Evolutionary conservation across 140 eudicot species (phyloP).

Genomic region (Erigeron philadelphicus): DNA sequence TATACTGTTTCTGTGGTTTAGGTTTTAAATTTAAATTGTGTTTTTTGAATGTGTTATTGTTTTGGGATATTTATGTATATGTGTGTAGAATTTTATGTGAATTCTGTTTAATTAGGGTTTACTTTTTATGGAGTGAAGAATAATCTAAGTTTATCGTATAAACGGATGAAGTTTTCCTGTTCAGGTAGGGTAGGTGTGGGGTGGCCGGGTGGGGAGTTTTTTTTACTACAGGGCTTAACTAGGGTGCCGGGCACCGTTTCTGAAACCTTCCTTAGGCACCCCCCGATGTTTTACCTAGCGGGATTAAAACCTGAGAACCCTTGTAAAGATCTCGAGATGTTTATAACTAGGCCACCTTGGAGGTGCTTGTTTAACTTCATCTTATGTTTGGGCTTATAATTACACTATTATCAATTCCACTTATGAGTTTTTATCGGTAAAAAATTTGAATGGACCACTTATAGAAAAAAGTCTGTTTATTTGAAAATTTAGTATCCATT

Average conservation of each 20-base stretch:
- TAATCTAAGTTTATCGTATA: background rate
- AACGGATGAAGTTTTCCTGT: no score
- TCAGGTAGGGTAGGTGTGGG: no score
- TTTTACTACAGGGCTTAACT: no score
- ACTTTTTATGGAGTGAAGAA: constrained; percentile 27
- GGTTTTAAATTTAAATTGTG: constrained; percentile 1
- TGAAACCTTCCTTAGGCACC: no score
- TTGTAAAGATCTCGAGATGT: no score
- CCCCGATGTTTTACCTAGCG: no score
- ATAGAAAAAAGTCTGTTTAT: background rate
- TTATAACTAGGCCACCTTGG: no score
- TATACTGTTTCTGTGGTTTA: constrained; percentile 13
- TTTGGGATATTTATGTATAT: constrained; percentile 15
- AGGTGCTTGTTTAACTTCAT: background rate
- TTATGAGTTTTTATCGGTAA: constrained; percentile 4
- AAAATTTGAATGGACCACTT: background rate
- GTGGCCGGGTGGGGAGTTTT: no score
- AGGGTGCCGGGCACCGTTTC: no score
- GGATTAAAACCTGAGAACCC: no score
- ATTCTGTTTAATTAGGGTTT: constrained; percentile 23
- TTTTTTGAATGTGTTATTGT: constrained; percentile 2
- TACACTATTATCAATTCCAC: constrained; percentile 2
- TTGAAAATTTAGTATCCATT: background rate
- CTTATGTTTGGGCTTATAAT: constrained; percentile 15
- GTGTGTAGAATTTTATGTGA: constrained; percentile 8